Conservation (phyloP, 2,329 filamentous ascomycete species). For the Helicocarpus griseus region DNA sequence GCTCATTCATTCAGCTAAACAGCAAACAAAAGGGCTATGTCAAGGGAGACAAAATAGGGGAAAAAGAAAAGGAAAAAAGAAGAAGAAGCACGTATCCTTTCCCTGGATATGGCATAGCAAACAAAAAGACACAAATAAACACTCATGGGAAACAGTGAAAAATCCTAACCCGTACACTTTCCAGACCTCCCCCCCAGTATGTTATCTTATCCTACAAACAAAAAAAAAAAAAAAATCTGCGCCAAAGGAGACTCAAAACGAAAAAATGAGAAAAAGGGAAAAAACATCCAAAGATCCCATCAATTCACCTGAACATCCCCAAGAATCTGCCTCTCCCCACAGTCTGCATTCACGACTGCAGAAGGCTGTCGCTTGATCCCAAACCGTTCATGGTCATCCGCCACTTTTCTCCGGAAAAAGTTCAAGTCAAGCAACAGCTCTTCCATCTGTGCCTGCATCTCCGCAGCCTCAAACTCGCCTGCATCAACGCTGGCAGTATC, state of each 20-base stretch:
- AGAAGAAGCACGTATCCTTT: background rate
- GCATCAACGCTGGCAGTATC: slow-evolving; percentile 8
- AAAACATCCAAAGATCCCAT: background rate
- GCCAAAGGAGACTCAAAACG: background rate
- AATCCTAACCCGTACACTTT: background rate
- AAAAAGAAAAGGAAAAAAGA: slow-evolving; percentile 6
- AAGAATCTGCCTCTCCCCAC: slow-evolving; percentile 3
- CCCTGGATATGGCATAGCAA: background rate
- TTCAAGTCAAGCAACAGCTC: slow-evolving; percentile 70
- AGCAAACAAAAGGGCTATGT: background rate
- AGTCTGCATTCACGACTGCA: background rate
- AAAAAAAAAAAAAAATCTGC: background rate
- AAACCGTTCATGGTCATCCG: slow-evolving; percentile 54
- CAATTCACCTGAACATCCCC: slow-evolving; percentile 4
- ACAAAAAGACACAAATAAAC: background rate
- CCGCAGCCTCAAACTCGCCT: slow-evolving; percentile 38
- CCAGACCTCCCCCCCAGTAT: background rate
- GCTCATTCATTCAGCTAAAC: background rate
- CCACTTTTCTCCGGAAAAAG: slow-evolving; percentile 75
- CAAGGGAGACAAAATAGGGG: slow-evolving; percentile 7
- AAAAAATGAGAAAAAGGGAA: background rate
- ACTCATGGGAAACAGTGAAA: background rate
- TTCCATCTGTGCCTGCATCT: slow-evolving; percentile 78
- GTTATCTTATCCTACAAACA: background rate
- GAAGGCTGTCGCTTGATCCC: slow-evolving; percentile 17